Conservation (phyloP, 225 moss, liverwort and hornwort species). For the Physcomitrellopsis africana region DNA sequence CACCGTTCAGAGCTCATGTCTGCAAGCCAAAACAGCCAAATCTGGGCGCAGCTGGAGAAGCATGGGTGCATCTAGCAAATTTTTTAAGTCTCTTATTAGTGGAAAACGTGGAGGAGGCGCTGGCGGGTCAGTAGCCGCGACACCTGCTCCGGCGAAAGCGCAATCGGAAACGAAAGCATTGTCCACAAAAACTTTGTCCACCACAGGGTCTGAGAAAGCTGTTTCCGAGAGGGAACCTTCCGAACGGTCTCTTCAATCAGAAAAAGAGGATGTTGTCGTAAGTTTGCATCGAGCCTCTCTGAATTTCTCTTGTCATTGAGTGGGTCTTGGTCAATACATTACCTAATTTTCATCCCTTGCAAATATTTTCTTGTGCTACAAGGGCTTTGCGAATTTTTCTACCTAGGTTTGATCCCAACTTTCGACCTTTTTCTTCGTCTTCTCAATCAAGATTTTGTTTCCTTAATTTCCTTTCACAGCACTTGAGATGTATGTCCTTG, state of each 20-base stretch:
- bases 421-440: no score
- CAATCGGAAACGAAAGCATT: conserved; percentile 37
- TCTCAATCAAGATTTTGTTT: no score
- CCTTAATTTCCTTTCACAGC: no score
- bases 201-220: conserved; percentile 46
- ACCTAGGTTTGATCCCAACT: background rate
- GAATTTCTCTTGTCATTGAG: conserved; percentile 4
- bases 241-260: conserved; percentile 57
- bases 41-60: conserved; percentile 64
- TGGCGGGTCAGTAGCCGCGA: conserved; percentile 15
- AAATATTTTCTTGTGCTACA: background rate
- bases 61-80: conserved; percentile 80
- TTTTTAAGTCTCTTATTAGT: conserved; percentile 67
- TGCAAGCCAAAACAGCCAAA: conserved; percentile 49
- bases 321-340: background rate
- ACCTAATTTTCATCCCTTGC: background rate
- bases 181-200: no score
- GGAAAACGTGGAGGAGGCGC: conserved; percentile 45
- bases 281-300: conserved; percentile 5
- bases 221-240: conserved; percentile 47
- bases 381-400: background rate
- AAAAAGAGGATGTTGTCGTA: conserved; percentile 49
- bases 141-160: conserved; percentile 30
- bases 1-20: conserved; percentile 56
- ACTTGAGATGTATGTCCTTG: no score